Conservation (phyloP, 148 eudicot genomes). For the Arctostaphylos glauca region DNA sequence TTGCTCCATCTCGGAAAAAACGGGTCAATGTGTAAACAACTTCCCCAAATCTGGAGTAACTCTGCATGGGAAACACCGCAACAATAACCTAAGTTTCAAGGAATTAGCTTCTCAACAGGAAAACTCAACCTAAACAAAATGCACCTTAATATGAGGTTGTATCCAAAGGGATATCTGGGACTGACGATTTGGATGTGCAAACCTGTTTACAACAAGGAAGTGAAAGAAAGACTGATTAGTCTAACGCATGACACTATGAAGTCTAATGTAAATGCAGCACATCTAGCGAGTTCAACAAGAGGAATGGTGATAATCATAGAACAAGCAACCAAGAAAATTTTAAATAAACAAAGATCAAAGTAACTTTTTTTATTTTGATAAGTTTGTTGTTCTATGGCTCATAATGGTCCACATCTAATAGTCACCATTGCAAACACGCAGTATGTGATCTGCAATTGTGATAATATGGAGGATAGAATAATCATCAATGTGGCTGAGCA, state of each 20-base stretch:
- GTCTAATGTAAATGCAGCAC: not conserved
- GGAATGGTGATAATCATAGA: not conserved
- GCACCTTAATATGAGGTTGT: conserved; percentile 91
- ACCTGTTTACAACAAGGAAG: conserved; percentile 44
- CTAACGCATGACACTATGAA: not conserved
- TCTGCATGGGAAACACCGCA: conserved; percentile 45
- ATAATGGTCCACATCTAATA: not conserved
- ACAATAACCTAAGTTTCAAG: not conserved
- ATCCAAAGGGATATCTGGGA: conserved; percentile 90
- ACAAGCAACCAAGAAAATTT: not conserved
- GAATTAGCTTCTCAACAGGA: not conserved
- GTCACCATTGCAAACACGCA: not conserved
- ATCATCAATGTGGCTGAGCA: not conserved
- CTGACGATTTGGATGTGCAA: conserved; percentile 68
- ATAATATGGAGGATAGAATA: not conserved
- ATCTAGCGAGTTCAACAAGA: not conserved
- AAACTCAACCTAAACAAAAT: conserved; percentile 17
- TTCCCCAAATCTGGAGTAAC: conserved; percentile 87
- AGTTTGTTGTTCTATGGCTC: not conserved
- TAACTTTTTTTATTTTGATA: not conserved
- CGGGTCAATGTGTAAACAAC: conserved; percentile 86
- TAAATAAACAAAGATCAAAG: not conserved
- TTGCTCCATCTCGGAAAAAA: conserved; percentile 70
- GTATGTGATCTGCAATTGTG: not conserved
- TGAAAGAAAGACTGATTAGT: conserved; percentile 9